These are phyloP conservation scores for Agastache rugosa DNA, from an alignment of 257 asterid species.

Conservation along the genomic window DNA sequence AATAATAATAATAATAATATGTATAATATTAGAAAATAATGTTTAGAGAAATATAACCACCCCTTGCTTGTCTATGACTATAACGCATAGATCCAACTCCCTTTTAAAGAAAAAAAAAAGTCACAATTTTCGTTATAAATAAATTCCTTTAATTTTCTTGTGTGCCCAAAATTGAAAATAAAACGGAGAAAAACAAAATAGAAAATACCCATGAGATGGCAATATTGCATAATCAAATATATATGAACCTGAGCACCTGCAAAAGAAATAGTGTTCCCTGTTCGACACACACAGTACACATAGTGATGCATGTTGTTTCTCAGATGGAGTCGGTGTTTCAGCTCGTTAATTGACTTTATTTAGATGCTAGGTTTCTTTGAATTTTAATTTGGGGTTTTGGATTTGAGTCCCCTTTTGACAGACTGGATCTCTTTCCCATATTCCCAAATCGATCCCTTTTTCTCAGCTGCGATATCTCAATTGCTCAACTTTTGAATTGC, in stretches of 20 bases:
- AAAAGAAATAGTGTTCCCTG: neutral
- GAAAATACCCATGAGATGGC: too few species aligned
- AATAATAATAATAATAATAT: too few species aligned
- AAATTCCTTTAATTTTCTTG: too few species aligned
- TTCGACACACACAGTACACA: slow-evolving; percentile 6
- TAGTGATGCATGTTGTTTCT: slow-evolving; percentile 9
- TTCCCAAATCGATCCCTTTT: slow-evolving; percentile 17
- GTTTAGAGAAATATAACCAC: too few species aligned
- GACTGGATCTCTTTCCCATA: slow-evolving; percentile 30
- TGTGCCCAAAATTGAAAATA: slow-evolving; percentile 11
- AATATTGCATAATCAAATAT: slow-evolving; percentile 22
- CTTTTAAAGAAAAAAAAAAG: too few species aligned
- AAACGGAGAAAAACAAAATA: neutral
- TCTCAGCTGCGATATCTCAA: slow-evolving; percentile 21
- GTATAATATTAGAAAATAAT: neutral
- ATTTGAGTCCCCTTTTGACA: slow-evolving; percentile 6
- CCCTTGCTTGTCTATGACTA: too few species aligned
- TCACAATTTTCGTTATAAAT: neutral
- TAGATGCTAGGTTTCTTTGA: slow-evolving; percentile 28
- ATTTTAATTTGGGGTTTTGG: slow-evolving; percentile 5
- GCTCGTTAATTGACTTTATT: neutral
- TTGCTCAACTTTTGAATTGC: neutral
- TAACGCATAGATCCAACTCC: too few species aligned
- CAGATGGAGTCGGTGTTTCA: neutral
- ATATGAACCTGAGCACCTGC: slow-evolving; percentile 32